Percentiles rank a stretch among this genome's conserved stretches.
Evolutionary conservation across 352 stramenopile genomes (phyloP).

Genomic region (Phytophthora cajani): DNA sequence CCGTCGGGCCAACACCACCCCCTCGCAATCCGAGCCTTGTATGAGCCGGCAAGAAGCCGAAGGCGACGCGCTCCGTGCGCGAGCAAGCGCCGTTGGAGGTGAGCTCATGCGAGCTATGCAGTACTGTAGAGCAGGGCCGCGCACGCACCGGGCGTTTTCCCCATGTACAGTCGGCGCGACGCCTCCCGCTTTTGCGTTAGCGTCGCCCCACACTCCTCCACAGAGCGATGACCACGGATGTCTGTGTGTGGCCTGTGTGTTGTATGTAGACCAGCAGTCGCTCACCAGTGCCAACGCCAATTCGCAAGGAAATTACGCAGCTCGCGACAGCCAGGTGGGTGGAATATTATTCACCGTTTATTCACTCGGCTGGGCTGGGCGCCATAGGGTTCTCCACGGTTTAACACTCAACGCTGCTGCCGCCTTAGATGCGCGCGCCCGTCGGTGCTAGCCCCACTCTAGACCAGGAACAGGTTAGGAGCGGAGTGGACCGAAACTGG

Average conservation of each 20-base stretch:
- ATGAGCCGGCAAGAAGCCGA: slow-evolving; percentile 17
- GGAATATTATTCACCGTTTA: neutral
- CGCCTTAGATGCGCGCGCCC: neutral
- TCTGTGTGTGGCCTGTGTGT: slow-evolving; percentile 6
- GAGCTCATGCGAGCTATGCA: slow-evolving; percentile 11
- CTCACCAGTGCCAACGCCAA: slow-evolving; percentile 1
- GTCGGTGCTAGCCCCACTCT: neutral
- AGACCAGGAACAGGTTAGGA: neutral
- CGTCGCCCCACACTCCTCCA: neutral
- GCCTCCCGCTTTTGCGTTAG: neutral
- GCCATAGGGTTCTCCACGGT: neutral
- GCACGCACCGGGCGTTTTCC: neutral
- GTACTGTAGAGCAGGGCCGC: neutral
- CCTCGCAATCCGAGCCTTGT: neutral
- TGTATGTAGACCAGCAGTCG: neutral
- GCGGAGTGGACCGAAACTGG: slow-evolving; percentile 23
- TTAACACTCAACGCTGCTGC: slow-evolving; percentile 12
- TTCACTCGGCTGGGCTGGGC: neutral
- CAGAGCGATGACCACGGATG: slow-evolving; percentile 18
- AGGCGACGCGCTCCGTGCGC: neutral
- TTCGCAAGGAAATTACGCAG: slow-evolving; percentile 1
- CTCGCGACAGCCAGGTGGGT: slow-evolving; percentile 11
- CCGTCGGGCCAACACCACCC: slow-evolving; percentile 5
- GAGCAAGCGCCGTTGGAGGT: slow-evolving; percentile 20
- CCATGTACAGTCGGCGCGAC: neutral